Base-by-base conservation (phyloP, 768 basidiomycete species). In the Kwoniella shandongensis region DNA sequence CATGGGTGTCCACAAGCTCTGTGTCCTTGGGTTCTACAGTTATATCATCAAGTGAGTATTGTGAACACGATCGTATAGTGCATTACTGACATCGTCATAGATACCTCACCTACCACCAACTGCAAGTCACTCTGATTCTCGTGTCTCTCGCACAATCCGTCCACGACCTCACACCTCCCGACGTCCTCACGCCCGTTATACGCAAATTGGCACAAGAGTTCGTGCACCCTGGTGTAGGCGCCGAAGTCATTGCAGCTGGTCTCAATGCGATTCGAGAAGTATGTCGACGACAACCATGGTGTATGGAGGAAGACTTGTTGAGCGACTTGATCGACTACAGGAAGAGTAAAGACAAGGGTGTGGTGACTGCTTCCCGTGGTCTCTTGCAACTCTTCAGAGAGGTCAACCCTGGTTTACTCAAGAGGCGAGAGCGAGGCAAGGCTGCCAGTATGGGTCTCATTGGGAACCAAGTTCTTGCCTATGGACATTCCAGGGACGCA, bases 171-270 rank as follows among this genome's bases (percentile, higher is more conserved):
- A 96, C 92, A 0, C 96, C 93, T 1, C 94, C 94, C 0, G 93
- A 97, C 71, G 89, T 83, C 3, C 80, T 99, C 5, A 86, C 84
- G 3, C 96, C 96, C 12, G 88, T 93, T 42, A 80, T 99, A 54
- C 83, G 85, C 46, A 99, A 98, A 77, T 79, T 99, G 55, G 92
- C 93, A 0, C 85, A 88, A 68, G 94, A 99, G 73, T 99, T 98
- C 65, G 88, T 99, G 1, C 93, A 98, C 76, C 93, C 94, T 0
- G 96, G 96, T 45, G 96, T 98, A 2, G 90, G 90, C 1, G 84
- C 87, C 66, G 92, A 97, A 76, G 91, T 98, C 68, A 88, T 97
- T 60, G 86, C 93, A 1, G 96, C 94, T 0, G 96, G 96, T n/a
- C 79, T 99, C 62, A 99, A 99, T 76, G 84, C 90, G 15, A 91